Evolutionary conservation across 306 rosid genomes (phyloP), one percentile per base, ranked within the genome.

Genomic region (Trifolium repens): DNA sequence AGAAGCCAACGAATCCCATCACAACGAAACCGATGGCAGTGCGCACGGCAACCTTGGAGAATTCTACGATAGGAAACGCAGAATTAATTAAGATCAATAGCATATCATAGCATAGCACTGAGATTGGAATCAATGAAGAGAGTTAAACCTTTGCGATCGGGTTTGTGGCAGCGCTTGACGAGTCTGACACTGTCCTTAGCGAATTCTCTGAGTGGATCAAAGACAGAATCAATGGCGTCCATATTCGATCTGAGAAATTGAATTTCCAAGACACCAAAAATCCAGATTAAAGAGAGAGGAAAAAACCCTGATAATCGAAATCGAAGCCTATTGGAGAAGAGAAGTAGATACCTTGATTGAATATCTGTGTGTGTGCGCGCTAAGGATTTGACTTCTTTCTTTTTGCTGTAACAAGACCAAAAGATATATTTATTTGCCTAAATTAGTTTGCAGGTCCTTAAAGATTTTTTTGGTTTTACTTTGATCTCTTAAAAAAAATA

Each of bases 21-120:
- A 91, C 97, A 6, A 88, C 92, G 60, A 91, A 89, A 42, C 97
- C 93, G 4, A 91, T 85, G 0, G 97, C 97, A 8, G 97, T 91
- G 22, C 97, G 90, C 34, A 89, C 72, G 2, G 91, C 97, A 55
- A 91, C 94, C 88, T 89, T 91, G 0, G 94, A 83, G 82, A 87
- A 91, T 58, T 91, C 97, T 91, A 50, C n/a, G 76, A 44, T 19
- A 63, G 8, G 16, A 49, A 63, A 37, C 2, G 67, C 24, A 37
- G 7, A 46, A 68, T 15, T 42, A 5, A 40, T 27, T 27, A 2
- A 70, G 73, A 79, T 64, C 63, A 53, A 47, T 30, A 47, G 2
- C 58, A 47, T 30, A 53, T 1, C 64, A 27, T 27, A 27, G 32
- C 58, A 47, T 30, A 53, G 2, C 64, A 61, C 22, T 54, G 8